A percentile compares a stretch with the other conserved stretches of the same genome.
Evolutionary conservation across 495 filamentous ascomycete genomes (phyloP).

Genomic region (Lasiosphaeria miniovina): DNA sequence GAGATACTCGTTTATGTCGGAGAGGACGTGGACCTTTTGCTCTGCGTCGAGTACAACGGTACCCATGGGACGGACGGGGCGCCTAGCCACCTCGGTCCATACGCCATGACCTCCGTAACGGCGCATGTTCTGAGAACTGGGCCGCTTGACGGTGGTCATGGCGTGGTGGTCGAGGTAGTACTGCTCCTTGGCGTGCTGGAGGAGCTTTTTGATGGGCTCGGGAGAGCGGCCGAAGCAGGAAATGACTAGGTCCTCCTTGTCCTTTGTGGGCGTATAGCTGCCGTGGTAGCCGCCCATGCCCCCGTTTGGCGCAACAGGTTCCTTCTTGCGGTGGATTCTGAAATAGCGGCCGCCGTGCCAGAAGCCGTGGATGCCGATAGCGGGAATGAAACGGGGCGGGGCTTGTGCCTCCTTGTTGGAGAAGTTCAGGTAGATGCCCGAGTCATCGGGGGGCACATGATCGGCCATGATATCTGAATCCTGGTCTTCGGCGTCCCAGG

Average conservation of each 20-base stretch:
- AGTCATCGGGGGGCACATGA: conserved; percentile 31
- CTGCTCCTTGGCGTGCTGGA: conserved; percentile 53
- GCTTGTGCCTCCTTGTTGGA: conserved; percentile 40
- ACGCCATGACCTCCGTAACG: conserved; percentile 36
- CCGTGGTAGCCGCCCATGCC: conserved; percentile 16
- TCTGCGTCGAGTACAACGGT: conserved; percentile 78
- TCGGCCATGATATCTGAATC: conserved; percentile 34
- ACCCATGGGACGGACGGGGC: conserved; percentile 72
- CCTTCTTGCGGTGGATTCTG: conserved; percentile 36
- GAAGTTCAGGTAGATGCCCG: conserved; percentile 42
- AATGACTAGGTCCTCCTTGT: conserved; percentile 40
- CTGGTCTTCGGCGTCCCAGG: conserved; percentile 50
- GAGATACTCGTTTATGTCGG: conserved; percentile 87
- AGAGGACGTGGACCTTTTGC: conserved; percentile 68
- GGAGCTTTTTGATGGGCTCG: conserved; percentile 60
- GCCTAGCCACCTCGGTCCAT: conserved; percentile 65
- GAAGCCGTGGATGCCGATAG: conserved; percentile 39
- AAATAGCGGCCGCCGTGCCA: conserved; percentile 42
- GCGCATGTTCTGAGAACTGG: conserved; percentile 31
- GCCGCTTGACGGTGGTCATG: conserved; percentile 51
- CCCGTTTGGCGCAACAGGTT: conserved; percentile 31
- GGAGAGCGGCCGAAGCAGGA: conserved; percentile 44
- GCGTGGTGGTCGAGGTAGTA: conserved; percentile 46
- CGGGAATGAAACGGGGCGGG: conserved; percentile 38
- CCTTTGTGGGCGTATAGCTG: conserved; percentile 31